Evolutionary conservation across 2,329 filamentous ascomycete species (phyloP).

Genomic region (Diaporthe ilicicola): DNA sequence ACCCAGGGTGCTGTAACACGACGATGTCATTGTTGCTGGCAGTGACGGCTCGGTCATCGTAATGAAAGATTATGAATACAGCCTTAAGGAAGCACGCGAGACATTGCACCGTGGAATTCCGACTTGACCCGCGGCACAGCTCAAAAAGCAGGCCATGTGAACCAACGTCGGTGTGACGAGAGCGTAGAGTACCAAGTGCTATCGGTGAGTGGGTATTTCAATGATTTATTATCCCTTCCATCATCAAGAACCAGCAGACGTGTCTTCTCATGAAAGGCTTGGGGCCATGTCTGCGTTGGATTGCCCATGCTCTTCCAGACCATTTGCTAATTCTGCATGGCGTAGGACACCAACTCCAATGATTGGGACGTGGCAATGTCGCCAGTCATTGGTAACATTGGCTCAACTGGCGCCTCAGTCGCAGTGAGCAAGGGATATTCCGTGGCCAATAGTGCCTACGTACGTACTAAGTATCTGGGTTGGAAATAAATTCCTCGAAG

Average conservation of each 20-base stretch:
- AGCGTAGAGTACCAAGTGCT: slow-evolving; percentile 40
- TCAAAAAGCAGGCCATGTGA: background rate
- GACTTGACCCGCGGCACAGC: background rate
- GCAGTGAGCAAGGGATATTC: slow-evolving; percentile 44
- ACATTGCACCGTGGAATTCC: slow-evolving; percentile 13
- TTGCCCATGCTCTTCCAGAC: background rate
- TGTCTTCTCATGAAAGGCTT: no score
- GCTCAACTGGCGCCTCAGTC: slow-evolving; percentile 40
- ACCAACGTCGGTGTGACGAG: slow-evolving; percentile 34
- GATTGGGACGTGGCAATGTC: slow-evolving; percentile 51
- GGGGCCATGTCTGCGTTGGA: background rate
- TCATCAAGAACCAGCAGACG: no score
- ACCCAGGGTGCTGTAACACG: slow-evolving; percentile 16
- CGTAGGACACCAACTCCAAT: slow-evolving; percentile 42
- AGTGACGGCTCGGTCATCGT: slow-evolving; percentile 37
- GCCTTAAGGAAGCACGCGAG: slow-evolving; percentile 31
- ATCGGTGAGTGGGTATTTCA: slow-evolving; percentile 2
- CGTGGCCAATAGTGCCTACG: slow-evolving; percentile 44
- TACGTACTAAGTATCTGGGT: slow-evolving; percentile 31
- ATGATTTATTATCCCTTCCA: no score
- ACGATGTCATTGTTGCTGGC: slow-evolving; percentile 40
- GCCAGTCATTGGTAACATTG: slow-evolving; percentile 43
- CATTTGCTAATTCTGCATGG: slow-evolving; percentile 32
- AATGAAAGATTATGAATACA: slow-evolving; percentile 40
- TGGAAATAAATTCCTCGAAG: no score